A percentile compares a stretch with the other conserved stretches of the same genome.
Conservation (phyloP, 305 asterid genomes). For the Plantago coronopus region DNA sequence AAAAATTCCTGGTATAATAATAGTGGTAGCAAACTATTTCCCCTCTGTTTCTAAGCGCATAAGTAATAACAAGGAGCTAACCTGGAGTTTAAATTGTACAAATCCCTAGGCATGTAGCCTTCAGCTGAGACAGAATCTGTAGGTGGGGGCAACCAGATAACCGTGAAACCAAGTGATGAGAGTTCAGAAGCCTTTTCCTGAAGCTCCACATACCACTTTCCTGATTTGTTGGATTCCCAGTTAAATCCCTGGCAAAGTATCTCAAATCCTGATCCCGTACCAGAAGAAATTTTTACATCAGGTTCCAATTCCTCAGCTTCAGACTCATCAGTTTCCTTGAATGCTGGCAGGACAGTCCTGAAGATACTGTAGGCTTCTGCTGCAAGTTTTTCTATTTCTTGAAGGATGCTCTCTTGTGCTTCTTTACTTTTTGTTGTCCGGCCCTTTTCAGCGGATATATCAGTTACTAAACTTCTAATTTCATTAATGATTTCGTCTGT, state of each 20-base stretch:
- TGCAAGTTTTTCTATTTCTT: conserved; percentile 95
- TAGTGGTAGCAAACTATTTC: neutral
- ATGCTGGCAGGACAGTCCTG: conserved; percentile 55
- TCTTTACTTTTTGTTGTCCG: conserved; percentile 50
- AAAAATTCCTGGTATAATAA: neutral
- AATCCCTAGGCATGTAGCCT: conserved; percentile 95
- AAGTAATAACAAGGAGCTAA: conserved; percentile 23
- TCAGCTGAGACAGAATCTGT: conserved; percentile 94
- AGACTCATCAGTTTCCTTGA: conserved; percentile 28
- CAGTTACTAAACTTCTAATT: conserved; percentile 64
- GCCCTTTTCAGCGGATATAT: conserved; percentile 61
- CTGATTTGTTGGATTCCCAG: conserved; percentile 95
- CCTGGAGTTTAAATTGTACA: conserved; percentile 93
- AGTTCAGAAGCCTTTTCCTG: conserved; percentile 61
- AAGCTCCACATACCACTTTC: conserved; percentile 83
- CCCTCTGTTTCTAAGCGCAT: neutral
- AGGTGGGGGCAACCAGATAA: conserved; percentile 96
- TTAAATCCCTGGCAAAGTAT: conserved; percentile 91
- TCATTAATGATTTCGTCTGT: conserved; percentile 72
- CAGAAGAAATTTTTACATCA: conserved; percentile 53
- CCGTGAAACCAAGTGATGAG: conserved; percentile 76
- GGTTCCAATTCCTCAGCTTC: conserved; percentile 42
- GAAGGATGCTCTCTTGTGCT: conserved; percentile 83
- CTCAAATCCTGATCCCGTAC: conserved; percentile 87
- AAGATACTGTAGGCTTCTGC: conserved; percentile 95